phyloP scores from a whole-genome alignment of 176 grass and related monocot genomes.

The Tillandsia leiboldiana region DNA sequence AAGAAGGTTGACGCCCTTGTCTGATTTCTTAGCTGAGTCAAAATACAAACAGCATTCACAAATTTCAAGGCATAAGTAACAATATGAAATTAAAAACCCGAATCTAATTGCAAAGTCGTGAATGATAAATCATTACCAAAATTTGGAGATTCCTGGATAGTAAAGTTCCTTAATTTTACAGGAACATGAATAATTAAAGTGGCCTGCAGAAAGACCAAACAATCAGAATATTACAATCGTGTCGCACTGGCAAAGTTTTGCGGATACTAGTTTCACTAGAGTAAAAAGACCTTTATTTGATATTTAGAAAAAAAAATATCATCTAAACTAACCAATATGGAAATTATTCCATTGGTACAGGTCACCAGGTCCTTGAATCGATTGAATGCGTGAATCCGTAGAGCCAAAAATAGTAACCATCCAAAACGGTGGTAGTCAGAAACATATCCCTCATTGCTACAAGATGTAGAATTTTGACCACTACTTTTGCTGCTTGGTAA shows the following conservation, averaged over 20 bases:
- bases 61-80: constrained; percentile 14
- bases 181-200: constrained; percentile 82
- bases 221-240: constrained; percentile 8
- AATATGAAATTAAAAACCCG: neutral
- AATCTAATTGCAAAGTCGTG: constrained; percentile 8
- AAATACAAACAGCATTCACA: constrained; percentile 12
- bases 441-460: constrained; percentile 23
- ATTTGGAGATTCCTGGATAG: constrained; percentile 42
- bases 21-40: constrained; percentile 76
- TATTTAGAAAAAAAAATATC: neutral
- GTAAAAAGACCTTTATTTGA: neutral
- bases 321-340: constrained; percentile 39
- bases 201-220: constrained; percentile 39
- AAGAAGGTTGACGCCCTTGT: constrained; percentile 70
- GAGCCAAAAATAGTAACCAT: constrained; percentile 80
- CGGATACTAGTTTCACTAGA: neutral
- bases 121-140: constrained; percentile 48
- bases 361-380: constrained; percentile 90
- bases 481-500: constrained; percentile 36
- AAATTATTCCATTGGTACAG: constrained; percentile 71
- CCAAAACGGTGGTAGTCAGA: constrained; percentile 80
- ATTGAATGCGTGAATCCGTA: constrained; percentile 65
- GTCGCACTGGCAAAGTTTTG: neutral
- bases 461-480: constrained; percentile 29
- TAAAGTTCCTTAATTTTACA: constrained; percentile 53